Percentiles rank a stretch among this genome's conserved stretches.
Evolutionary conservation across 1,139 yeast genomes (phyloP).

Genomic region (Pichia sp.): DNA sequence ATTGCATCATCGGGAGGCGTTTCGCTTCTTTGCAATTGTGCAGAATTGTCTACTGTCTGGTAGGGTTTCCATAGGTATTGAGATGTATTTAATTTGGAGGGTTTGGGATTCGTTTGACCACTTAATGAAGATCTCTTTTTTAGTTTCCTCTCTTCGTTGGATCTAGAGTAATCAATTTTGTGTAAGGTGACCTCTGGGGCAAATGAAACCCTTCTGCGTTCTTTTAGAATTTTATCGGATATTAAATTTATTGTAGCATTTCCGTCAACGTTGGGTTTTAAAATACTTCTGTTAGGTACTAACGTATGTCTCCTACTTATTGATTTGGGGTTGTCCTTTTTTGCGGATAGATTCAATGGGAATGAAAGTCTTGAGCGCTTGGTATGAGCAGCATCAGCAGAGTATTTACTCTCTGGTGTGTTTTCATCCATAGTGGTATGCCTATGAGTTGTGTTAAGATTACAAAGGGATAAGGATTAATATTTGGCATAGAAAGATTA

Average conservation of each 20-base stretch:
- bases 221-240: conserved; percentile 22
- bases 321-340: conserved; percentile 19
- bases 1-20: not conserved
- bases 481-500: not conserved
- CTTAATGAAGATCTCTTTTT: conserved; percentile 11
- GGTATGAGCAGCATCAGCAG: not conserved
- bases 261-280: conserved; percentile 32
- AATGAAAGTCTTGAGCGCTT: conserved; percentile 12
- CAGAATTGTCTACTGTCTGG: not conserved
- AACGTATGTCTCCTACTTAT: conserved; percentile 37
- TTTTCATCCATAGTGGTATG: not conserved
- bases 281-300: conserved; percentile 35
- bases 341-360: not conserved
- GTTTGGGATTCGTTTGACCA: not conserved
- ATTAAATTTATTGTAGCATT: conserved; percentile 33
- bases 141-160: conserved; percentile 8
- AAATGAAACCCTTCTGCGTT: conserved; percentile 60
- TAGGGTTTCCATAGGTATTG: conserved; percentile 10
- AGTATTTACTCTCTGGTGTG: not conserved
- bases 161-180: conserved; percentile 39
- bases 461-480: not conserved
- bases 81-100: conserved; percentile 7
- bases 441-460: not conserved
- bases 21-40: conserved; percentile 1
- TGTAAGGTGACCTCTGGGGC: conserved; percentile 77